Evolutionary conservation across 2,329 filamentous ascomycete genomes (phyloP).

Genomic region (Kalaharituber pfeilii): DNA sequence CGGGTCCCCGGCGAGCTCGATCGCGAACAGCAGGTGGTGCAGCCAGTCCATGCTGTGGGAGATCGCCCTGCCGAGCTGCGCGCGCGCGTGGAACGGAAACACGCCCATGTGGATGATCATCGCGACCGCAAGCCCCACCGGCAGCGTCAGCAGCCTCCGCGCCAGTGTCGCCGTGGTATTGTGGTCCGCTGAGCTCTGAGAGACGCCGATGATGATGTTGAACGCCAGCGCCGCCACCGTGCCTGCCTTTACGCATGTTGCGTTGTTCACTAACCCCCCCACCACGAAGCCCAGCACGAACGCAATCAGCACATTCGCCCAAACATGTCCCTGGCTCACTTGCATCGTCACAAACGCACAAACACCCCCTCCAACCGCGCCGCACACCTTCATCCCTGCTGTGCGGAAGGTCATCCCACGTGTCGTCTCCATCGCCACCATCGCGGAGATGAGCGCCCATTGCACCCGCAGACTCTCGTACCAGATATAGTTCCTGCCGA

Average conservation of each 20-base stretch:
- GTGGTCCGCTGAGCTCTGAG: conserved; percentile 13
- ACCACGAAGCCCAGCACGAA: conserved; percentile 11
- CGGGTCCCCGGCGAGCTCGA: conserved; percentile 12
- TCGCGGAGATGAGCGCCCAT: conserved; percentile 17
- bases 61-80: conserved; percentile 12
- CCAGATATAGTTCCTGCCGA: conserved; percentile 15
- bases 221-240: conserved; percentile 17
- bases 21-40: conserved; percentile 18
- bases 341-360: conserved; percentile 13
- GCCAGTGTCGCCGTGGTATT: conserved; percentile 11
- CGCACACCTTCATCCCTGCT: conserved; percentile 17
- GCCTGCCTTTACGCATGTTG: conserved; percentile 12
- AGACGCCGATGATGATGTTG: conserved; percentile 19
- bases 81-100: conserved; percentile 17
- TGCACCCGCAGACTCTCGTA: conserved; percentile 15
- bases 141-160: conserved; percentile 17
- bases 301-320: neutral
- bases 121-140: conserved; percentile 16
- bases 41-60: conserved; percentile 18
- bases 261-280: conserved; percentile 12
- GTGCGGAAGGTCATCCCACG: conserved; percentile 19
- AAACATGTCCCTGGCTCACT: conserved; percentile 4
- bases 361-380: conserved; percentile 14
- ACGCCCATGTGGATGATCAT: conserved; percentile 16
- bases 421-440: conserved; percentile 19